These are phyloP conservation scores for Mycena amicta DNA, from an alignment of 768 basidiomycete genomes.

Conservation along the genomic window DNA sequence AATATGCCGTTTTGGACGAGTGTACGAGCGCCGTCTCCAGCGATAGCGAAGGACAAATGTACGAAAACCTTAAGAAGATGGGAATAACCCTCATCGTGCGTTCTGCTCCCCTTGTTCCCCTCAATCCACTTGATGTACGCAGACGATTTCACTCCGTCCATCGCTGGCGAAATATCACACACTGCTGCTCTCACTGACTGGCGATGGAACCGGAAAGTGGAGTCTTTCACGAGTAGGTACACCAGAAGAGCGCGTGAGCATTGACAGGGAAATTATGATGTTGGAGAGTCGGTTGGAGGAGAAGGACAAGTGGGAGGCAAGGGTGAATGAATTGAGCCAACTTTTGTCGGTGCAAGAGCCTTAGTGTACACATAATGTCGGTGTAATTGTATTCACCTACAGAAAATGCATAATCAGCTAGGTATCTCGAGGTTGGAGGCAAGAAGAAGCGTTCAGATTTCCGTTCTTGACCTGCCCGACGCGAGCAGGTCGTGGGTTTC, in stretches of 20 bases:
- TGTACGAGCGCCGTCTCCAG: slow-evolving; percentile 95
- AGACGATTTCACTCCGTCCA: slow-evolving; percentile 51
- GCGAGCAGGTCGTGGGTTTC: neutral
- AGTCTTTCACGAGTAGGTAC: slow-evolving; percentile 71
- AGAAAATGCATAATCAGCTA: too few species aligned
- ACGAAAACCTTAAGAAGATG: slow-evolving; percentile 85
- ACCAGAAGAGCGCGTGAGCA: slow-evolving; percentile 71
- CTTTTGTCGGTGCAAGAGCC: slow-evolving; percentile 51
- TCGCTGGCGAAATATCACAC: slow-evolving; percentile 89
- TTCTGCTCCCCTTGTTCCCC: neutral
- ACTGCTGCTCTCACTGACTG: slow-evolving; percentile 76
- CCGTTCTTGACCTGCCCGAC: neutral
- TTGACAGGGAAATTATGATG: slow-evolving; percentile 71
- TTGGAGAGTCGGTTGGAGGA: slow-evolving; percentile 70
- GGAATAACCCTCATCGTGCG: slow-evolving; percentile 79
- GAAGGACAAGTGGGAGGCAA: slow-evolving; percentile 71
- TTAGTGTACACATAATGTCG: too few species aligned
- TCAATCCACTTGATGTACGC: neutral
- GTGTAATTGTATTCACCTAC: too few species aligned
- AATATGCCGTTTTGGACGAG: slow-evolving; percentile 86
- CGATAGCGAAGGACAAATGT: slow-evolving; percentile 96
- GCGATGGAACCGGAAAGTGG: slow-evolving; percentile 74
- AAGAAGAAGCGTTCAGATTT: neutral
- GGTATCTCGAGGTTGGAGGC: too few species aligned
- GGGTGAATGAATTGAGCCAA: slow-evolving; percentile 64